These are phyloP conservation scores for Mycena haematopus DNA, from an alignment of 768 basidiomycete genomes.

Conservation along the genomic window DNA sequence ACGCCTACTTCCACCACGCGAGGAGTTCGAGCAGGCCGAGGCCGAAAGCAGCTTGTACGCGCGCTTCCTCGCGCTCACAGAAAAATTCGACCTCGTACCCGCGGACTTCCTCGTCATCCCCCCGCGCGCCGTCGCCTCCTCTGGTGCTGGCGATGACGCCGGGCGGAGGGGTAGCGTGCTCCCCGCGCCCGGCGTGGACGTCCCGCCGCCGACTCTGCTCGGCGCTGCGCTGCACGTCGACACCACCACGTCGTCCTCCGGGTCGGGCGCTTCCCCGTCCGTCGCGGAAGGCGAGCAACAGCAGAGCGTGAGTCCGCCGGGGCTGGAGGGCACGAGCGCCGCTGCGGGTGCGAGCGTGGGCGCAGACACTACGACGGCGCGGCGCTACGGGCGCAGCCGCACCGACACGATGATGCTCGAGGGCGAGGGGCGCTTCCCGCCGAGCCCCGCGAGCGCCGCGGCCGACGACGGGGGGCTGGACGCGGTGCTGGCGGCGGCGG, in stretches of 20 bases:
- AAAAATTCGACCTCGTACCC: slow-evolving; percentile 83
- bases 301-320: slow-evolving; percentile 25
- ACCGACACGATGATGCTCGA: slow-evolving; percentile 54
- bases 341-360: too few relatives aligned
- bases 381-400: too few relatives aligned
- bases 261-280: too few relatives aligned
- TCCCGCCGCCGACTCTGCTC: slow-evolving; percentile 45
- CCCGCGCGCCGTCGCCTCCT: slow-evolving; percentile 34
- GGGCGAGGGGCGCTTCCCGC: slow-evolving; percentile 34
- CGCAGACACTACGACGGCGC: background rate
- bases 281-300: too few relatives aligned
- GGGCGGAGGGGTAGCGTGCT: background rate
- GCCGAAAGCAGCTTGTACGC: slow-evolving; percentile 90
- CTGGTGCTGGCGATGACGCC: too few relatives aligned
- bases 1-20: slow-evolving; percentile 97
- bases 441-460: slow-evolving; percentile 12
- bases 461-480: background rate
- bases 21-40: slow-evolving; percentile 89
- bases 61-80: slow-evolving; percentile 85
- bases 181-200: slow-evolving; percentile 28
- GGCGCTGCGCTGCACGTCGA: too few relatives aligned
- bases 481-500: background rate
- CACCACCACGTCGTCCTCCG: too few relatives aligned
- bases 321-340: slow-evolving; percentile 6
- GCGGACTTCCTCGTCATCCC: slow-evolving; percentile 86